These are phyloP conservation scores for Mycothermus thermophilus DNA, from an alignment of 495 filamentous ascomycete genomes.

Conservation along the genomic window DNA sequence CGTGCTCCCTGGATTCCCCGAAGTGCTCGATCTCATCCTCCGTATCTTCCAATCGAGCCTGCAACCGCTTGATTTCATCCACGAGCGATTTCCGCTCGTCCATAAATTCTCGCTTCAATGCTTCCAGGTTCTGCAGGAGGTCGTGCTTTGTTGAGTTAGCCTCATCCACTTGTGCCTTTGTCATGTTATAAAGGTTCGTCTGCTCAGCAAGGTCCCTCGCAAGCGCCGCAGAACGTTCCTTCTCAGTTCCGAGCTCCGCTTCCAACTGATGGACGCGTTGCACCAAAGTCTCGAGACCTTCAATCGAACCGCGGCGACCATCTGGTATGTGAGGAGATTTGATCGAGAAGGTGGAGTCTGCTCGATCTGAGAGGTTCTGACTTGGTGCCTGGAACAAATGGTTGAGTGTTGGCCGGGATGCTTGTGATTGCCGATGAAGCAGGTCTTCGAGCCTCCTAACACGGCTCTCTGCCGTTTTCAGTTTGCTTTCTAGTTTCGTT, in stretches of 20 bases:
- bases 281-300: slow-evolving; percentile 24
- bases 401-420: slow-evolving; percentile 53
- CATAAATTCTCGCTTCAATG: slow-evolving; percentile 74
- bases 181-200: slow-evolving; percentile 46
- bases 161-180: slow-evolving; percentile 62
- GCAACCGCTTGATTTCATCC: slow-evolving; percentile 58
- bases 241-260: slow-evolving; percentile 52
- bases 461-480: slow-evolving; percentile 81
- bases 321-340: too few relatives aligned
- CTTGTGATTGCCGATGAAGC: slow-evolving; percentile 70
- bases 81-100: slow-evolving; percentile 71
- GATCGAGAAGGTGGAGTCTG: slow-evolving; percentile 30
- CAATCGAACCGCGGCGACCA: slow-evolving; percentile 17
- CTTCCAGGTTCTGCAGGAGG: slow-evolving; percentile 86
- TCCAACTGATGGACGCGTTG: slow-evolving; percentile 65
- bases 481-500: slow-evolving; percentile 57
- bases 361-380: slow-evolving; percentile 24
- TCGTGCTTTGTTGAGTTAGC: slow-evolving; percentile 86
- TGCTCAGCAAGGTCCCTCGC: slow-evolving; percentile 49
- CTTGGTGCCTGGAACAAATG: slow-evolving; percentile 44
- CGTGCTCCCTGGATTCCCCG: slow-evolving; percentile 69
- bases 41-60: slow-evolving; percentile 63
- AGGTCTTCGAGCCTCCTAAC: slow-evolving; percentile 87
- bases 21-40: slow-evolving; percentile 83
- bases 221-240: slow-evolving; percentile 33